Percentiles rank a stretch among this genome's conserved stretches.
Conservation (phyloP, 2,329 filamentous ascomycete genomes). For the Ascochyta viciae-villosae region DNA sequence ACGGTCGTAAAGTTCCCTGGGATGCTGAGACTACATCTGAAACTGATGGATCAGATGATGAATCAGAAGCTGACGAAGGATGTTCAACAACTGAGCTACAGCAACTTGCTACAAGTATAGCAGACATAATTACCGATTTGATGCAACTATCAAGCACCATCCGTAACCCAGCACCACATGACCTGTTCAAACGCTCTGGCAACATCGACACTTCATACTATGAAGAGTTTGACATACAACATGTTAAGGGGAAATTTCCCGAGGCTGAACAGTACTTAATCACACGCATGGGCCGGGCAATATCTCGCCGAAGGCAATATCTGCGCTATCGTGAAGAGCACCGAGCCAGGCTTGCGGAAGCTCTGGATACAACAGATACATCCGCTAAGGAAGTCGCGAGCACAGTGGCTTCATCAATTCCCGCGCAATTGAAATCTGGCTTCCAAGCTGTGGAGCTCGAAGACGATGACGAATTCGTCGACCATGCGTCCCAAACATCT, state of each 20-base stretch:
- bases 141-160: background rate
- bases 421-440: background rate
- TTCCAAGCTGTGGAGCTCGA: background rate
- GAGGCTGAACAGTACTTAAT: too few relatives aligned
- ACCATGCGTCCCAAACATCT: constrained; percentile 29
- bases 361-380: background rate
- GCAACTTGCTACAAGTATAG: background rate
- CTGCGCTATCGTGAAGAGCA: constrained; percentile 42
- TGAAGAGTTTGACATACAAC: too few relatives aligned
- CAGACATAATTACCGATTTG: background rate
- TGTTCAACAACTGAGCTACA: background rate
- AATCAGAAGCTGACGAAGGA: too few relatives aligned
- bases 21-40: too few relatives aligned
- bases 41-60: too few relatives aligned
- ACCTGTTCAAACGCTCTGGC: background rate
- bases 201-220: background rate
- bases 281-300: too few relatives aligned
- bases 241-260: too few relatives aligned
- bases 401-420: background rate
- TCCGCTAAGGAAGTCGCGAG: background rate
- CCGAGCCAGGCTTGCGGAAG: constrained; percentile 20
- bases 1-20: too few relatives aligned
- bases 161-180: background rate
- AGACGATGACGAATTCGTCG: constrained; percentile 19
- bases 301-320: constrained; percentile 40